Percentiles rank a stretch among this genome's conserved stretches.
phyloP scores from a whole-genome alignment of 2,329 filamentous ascomycete species.

The Fusarium redolens region DNA sequence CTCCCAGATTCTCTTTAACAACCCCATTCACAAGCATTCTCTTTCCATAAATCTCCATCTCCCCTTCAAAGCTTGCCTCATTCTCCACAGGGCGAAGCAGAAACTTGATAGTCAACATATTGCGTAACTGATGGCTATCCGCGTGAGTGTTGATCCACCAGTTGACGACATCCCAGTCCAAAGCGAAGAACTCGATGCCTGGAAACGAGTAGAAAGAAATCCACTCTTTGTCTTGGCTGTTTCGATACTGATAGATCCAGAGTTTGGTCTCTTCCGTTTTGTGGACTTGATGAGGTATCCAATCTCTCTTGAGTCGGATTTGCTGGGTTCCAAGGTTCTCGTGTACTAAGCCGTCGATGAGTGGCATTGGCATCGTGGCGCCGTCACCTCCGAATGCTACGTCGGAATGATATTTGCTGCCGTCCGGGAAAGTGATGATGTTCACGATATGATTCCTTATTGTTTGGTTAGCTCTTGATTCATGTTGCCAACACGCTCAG shows the following conservation, averaged over 20 bases:
- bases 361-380: slow-evolving; percentile 65
- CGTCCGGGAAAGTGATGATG: slow-evolving; percentile 65
- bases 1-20: slow-evolving; percentile 33
- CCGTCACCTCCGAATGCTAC: slow-evolving; percentile 75
- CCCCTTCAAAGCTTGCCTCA: slow-evolving; percentile 46
- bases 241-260: slow-evolving; percentile 74
- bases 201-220: slow-evolving; percentile 73
- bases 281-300: slow-evolving; percentile 57
- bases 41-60: slow-evolving; percentile 39
- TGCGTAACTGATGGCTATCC: slow-evolving; percentile 65
- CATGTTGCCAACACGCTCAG: rapidly evolving
- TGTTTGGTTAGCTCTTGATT: neutral
- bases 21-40: slow-evolving; percentile 40
- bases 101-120: slow-evolving; percentile 64
- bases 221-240: slow-evolving; percentile 62
- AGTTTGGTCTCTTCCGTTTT: slow-evolving; percentile 54
- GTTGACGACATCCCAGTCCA: slow-evolving; percentile 70
- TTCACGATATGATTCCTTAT: slow-evolving; percentile 67
- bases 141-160: slow-evolving; percentile 62
- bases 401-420: slow-evolving; percentile 65
- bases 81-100: slow-evolving; percentile 56
- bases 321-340: slow-evolving; percentile 65
- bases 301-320: slow-evolving; percentile 63
- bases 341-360: slow-evolving; percentile 57
- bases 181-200: slow-evolving; percentile 66